Base-by-base conservation (phyloP, 1,284 basidiomycete genomes). In the Phellinidium pouzarii region DNA sequence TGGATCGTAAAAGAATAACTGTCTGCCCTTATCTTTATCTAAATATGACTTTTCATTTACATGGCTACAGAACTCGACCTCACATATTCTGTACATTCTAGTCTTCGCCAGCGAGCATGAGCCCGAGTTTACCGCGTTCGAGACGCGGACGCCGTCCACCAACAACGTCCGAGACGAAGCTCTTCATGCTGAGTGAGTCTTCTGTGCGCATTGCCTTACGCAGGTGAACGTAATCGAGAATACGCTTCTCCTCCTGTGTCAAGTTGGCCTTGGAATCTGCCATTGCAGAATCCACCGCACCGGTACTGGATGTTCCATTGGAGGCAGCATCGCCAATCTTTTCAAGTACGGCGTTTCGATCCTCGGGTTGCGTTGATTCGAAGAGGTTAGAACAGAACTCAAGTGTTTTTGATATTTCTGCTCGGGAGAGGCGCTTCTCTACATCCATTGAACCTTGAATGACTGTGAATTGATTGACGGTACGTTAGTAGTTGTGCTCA, bases 391-490 rank as follows among this genome's bases (percentile, higher is more conserved):
- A 63, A 57, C 70, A 71, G 53, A 73, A 72, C 59, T 72, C 71
- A 44, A 73, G 62, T 22, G 70, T 69, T 34, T 60, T 62, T 59
- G 86, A 80, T 1, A 88, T 71, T 62, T 88, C 86, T 45, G 70
- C 71, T 64, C 84, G 84, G 2, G 82, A 83, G 20, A 88, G 71
- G 26, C 71, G 69, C 26, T 34, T 20, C 58, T 87, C 85, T 1
- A 79, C 79, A 38, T 79, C 81, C 5, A 26, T 22, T 8, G 56
- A 37, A 12, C 86, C 84, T 66, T 87, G 85, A 36, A 88, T 87
- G 26, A 88, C 74, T 53, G 82, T n/a, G 11, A 27, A 25, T 25
- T 6, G 14, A 26, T n/a, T n/a, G 11, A 25, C 8, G 8, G 11
- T 11, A 2, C 22, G 27, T 44, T 27, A 27, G 25, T 25, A 25